Evolutionary conservation across 2,329 filamentous ascomycete genomes (phyloP), one percentile per base, ranked within the genome.

Genomic region (Fusarium solani-melongenae): DNA sequence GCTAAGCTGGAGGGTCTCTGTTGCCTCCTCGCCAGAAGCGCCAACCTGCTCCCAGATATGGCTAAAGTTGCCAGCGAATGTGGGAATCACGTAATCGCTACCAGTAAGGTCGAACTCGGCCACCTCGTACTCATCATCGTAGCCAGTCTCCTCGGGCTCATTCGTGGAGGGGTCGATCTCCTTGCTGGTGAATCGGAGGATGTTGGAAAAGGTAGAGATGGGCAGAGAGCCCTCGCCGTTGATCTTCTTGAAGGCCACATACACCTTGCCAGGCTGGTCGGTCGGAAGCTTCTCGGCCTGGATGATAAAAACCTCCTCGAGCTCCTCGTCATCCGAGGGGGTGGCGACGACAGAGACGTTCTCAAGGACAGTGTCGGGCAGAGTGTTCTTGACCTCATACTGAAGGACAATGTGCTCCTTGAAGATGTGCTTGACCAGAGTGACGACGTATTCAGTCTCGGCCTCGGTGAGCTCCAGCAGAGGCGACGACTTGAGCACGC

Each of bases 81-180:
- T 92, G 22, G 96, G 96, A 56, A 98, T 89, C 71, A 99, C 91
- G 83, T 98, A 99, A 83, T 99, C 96, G 76, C 94, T 95, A 67
- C 96, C 96, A 20, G 91, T 89, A 69, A 99, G 90, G 71, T 98
- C 95, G 70, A 98, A 91, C 81, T 98, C 95, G 71, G 96, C 94
- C 69, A 98, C 93, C 84, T 98, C 94, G 81, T 99, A 99, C 85
- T 99, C 96, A 79, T 99, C 96, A 62, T 98, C 96, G 82, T 98
- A 98, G 53, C 96, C 96, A 55, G 86, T 89, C 17, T 97, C 95
- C 82, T 99, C 96, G 1, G 96, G 94, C 84, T 98, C 95, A 74
- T 91, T 91, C n/a, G 94, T 98, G 29, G 93, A 93, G 7, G 96
- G 96, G 79, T 99, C 96, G 75, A 99, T 96, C 84, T 99, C 96